phyloP scores from a whole-genome alignment of 1,284 basidiomycete species.

The Papiliotrema nemorosa region DNA sequence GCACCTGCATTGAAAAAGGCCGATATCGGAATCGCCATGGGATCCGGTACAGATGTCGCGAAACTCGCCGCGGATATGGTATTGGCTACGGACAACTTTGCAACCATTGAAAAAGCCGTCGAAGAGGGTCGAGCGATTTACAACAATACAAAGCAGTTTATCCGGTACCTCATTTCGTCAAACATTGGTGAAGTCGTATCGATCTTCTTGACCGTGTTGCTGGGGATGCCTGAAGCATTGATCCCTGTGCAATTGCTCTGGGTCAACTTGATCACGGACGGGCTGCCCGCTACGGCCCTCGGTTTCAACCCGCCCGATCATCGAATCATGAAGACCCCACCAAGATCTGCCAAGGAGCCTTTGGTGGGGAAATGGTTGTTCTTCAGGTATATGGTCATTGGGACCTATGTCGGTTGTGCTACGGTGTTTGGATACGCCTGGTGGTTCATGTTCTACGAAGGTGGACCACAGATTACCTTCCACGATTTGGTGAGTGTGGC shows the following conservation, averaged over 20 bases:
- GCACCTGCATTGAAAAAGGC: constrained; percentile 95
- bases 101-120: constrained; percentile 91
- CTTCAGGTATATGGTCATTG: constrained; percentile 90
- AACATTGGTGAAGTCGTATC: constrained; percentile 98
- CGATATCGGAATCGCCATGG: constrained; percentile 99
- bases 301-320: constrained; percentile 97
- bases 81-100: constrained; percentile 61
- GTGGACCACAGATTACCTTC: constrained; percentile 89
- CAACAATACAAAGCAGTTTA: constrained; percentile 97
- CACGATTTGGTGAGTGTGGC: constrained; percentile 72
- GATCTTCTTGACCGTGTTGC: constrained; percentile 93
- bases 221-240: constrained; percentile 97
- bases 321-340: constrained; percentile 91
- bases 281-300: constrained; percentile 94
- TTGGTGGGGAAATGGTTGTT: constrained; percentile 91
- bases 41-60: constrained; percentile 96
- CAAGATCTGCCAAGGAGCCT: constrained; percentile 81
- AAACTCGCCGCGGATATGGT: constrained; percentile 98
- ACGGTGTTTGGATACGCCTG: constrained; percentile 97
- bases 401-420: constrained; percentile 87
- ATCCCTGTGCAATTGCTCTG: constrained; percentile 97
- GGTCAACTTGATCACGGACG: constrained; percentile 89
- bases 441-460: constrained; percentile 93
- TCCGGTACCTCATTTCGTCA: constrained; percentile 66
- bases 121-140: constrained; percentile 97